phyloP scores from a whole-genome alignment of 2,329 filamentous ascomycete genomes.

The Pseudogymnoascus sp. region DNA sequence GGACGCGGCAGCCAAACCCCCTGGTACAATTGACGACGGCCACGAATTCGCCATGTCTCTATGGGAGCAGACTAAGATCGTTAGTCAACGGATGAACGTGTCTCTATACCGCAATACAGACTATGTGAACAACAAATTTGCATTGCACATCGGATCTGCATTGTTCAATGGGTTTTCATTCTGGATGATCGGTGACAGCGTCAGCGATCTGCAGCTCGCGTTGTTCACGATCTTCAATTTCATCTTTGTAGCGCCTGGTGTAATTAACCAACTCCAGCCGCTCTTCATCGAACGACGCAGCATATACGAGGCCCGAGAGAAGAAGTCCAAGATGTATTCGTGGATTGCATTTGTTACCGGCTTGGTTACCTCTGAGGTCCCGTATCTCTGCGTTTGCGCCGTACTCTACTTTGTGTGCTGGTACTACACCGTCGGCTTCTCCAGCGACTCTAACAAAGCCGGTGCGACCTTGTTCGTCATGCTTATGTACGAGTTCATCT shows the following conservation, averaged over 20 bases:
- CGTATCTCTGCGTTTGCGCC: constrained; percentile 39
- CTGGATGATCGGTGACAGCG: constrained; percentile 49
- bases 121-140: constrained; percentile 40
- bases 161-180: constrained; percentile 58
- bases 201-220: constrained; percentile 46
- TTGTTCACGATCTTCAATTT: constrained; percentile 58
- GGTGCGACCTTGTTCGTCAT: constrained; percentile 50
- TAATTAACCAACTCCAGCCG: constrained; percentile 53
- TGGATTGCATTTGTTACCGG: constrained; percentile 54
- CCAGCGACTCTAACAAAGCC: constrained; percentile 28
- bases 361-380: constrained; percentile 42
- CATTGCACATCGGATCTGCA: constrained; percentile 46
- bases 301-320: constrained; percentile 53
- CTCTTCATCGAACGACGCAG: constrained; percentile 51
- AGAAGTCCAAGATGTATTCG: constrained; percentile 54
- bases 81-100: constrained; percentile 55
- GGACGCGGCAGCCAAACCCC: constrained; percentile 43
- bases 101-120: constrained; percentile 58
- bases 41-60: constrained; percentile 69
- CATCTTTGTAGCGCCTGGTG: constrained; percentile 54
- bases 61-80: constrained; percentile 54
- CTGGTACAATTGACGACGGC: constrained; percentile 42
- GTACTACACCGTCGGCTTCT: constrained; percentile 49
- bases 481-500: constrained; percentile 54
- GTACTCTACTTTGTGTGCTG: constrained; percentile 45